Evolutionary conservation across 116 monocot species (phyloP).

Genomic region (Papilionanthe hybrid): DNA sequence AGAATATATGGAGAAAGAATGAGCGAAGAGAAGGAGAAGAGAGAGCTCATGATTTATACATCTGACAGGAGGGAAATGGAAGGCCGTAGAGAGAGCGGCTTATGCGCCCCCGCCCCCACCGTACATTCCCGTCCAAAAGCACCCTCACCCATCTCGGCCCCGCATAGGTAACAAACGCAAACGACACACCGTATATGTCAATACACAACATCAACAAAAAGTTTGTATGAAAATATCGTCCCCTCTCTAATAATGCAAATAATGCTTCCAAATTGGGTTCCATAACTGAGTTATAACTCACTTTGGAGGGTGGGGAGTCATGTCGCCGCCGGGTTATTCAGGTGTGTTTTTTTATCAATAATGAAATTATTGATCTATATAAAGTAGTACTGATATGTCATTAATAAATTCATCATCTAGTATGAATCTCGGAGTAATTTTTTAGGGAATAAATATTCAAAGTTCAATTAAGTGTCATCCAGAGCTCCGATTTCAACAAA

Average conservation of each 20-base stretch:
- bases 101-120: neutral
- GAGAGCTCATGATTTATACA: neutral
- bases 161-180: neutral
- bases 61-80: no score
- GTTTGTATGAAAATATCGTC: neutral
- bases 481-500: no score
- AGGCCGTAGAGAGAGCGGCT: neutral
- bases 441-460: no score
- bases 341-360: no score
- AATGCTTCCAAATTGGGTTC: constrained; percentile 1
- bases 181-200: neutral
- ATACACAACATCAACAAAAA: neutral
- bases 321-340: no score
- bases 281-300: neutral
- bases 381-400: no score
- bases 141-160: neutral
- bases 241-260: constrained; percentile 6
- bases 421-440: no score
- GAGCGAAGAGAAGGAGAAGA: neutral
- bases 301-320: no score
- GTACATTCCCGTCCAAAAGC: neutral
- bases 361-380: no score
- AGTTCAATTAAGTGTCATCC: no score
- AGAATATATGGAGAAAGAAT: neutral
- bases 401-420: no score